Evolutionary conservation across 2,329 filamentous ascomycete species (phyloP), one percentile per base, ranked within the genome.

Genomic region (Aspergillus sp.): DNA sequence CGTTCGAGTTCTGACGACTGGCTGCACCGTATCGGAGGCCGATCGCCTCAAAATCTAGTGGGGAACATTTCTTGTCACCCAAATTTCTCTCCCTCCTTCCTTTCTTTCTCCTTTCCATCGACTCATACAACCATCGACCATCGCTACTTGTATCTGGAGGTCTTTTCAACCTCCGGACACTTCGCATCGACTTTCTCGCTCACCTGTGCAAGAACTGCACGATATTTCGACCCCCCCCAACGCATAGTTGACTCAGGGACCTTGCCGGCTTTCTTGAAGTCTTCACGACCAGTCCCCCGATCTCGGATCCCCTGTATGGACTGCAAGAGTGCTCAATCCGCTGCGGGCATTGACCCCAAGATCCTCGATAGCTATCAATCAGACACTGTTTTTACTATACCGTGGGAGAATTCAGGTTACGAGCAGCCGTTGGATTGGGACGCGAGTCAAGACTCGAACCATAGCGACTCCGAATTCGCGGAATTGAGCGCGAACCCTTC

Each of bases 311-410:
- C 64, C 64, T 73, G 70, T 70, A 75, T 75, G 73, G 73, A 75
- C 70, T 67, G 67, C 66, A 68, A 66, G 69, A 72, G 63, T 64
- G 60, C 70, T 64, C 69, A 67, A 53, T 68, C 69, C 56, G 68
- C 70, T 69, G 68, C 73, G 73, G 73, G 73, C 68, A 72, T 76
- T 52, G 73, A 76, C 72, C 71, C 73, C 70, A 76, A 75, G 64
- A 74, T 75, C 46, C 66, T 76, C 55, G 72, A 73, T 59, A 71
- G 70, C 54, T 76, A 73, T 72, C 72, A 75, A 68, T 68, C 70
- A n/a, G 70, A 73, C 52, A 60, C 67, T 55, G 63, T 64, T 23
- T 74, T 73, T 62, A 69, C 73, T 3, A 65, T 72, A 56, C 69
- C 72, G 44, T 76, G 73, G 73, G 71, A 75, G 54, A 70, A 70